Base-by-base conservation (phyloP, 2,329 filamentous ascomycete species). In the Fusarium buharicum region DNA sequence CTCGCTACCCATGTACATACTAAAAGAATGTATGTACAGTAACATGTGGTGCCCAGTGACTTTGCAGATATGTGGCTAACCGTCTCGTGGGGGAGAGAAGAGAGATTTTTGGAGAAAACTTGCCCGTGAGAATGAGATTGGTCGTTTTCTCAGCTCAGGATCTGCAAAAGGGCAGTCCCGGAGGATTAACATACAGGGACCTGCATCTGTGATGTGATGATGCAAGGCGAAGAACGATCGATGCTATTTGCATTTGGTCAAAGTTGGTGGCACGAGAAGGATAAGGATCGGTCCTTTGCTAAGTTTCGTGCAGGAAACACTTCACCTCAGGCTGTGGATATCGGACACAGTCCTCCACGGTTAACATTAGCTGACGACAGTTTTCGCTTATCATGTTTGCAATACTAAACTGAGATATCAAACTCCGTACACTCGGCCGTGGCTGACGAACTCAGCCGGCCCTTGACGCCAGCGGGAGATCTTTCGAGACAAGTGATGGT, bases 161-260 rank as follows among this genome's bases (percentile, higher is more conserved):
- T 65, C 62, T 65, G 46, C 62, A 62, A 58, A 64, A 40, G 41
- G 47, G 46, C 45, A 40, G 48, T 55, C 37, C 49, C 63, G 54
- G 54, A 62, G 50, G 62, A 60, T 70, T 67, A 46, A 45, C 55
- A 45, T 41, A 55, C 48, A 63, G 53, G 64, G 59, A 70, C 67
- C 64, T 69, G 67, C 64, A 54, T 70, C 51, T 52, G 39, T 44
- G 40, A 59, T 52, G 39, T 44, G 40, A 59, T 62, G 50, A 60
- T 66, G 54, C 50, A 53, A 58, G 50, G 18, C 40, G 16, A 52
- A 41, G 38, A 51, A 53, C 50, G 44, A 44, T 46, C 59, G 52
- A 50, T 49, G 43, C 6, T 33, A 30, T 44, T 63, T 47, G 41
- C 55, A 57, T 61, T 44, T 50, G 38, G 11, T 33, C 49, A 45